Base-by-base conservation (phyloP, 208 protist genomes). In the Willaertia magna region DNA sequence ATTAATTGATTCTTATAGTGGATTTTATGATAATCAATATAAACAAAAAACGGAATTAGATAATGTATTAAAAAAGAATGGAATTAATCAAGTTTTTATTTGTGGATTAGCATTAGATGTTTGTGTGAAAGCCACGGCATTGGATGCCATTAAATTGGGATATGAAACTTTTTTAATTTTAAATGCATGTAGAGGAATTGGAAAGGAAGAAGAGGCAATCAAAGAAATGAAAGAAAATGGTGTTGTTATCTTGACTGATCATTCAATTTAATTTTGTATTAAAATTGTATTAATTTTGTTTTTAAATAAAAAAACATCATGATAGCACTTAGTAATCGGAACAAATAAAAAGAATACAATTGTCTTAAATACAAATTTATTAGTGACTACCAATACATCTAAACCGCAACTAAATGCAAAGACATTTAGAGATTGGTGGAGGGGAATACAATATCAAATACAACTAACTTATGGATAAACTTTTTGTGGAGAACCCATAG, bases 401-500 rank as follows among this genome's bases (percentile, higher is more conserved):
- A n/a, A n/a, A n/a, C n/a, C n/a, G n/a, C n/a, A n/a, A n/a, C n/a
- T n/a, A n/a, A n/a, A n/a, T n/a, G n/a, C n/a, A n/a, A n/a, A n/a
- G n/a, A n/a, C n/a, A n/a, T n/a, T n/a, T n/a, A n/a, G n/a, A n/a
- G n/a, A n/a, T n/a, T n/a, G n/a, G n/a, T n/a, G n/a, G n/a, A n/a
- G n/a, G n/a, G n/a, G n/a, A n/a, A n/a, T n/a, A n/a, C n/a, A n/a
- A n/a, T n/a, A n/a, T n/a, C n/a, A n/a, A n/a, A n/a, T n/a, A n/a
- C n/a, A 67, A 20, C 51, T n/a, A 43, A 81, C 81, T 95, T 95
- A 97, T 55, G 78, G 78, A 93, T 99, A 99, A 91, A 99, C 94
- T 88, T 96, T 95, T 90, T 97, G 92, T 61, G 97, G 92, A 88
- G 93, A 94, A 90, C 98, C 98, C 98, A 99, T 99, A 55, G 98